phyloP scores from a whole-genome alignment of 1,284 basidiomycete genomes.

The Ceratobasidium sp. region DNA sequence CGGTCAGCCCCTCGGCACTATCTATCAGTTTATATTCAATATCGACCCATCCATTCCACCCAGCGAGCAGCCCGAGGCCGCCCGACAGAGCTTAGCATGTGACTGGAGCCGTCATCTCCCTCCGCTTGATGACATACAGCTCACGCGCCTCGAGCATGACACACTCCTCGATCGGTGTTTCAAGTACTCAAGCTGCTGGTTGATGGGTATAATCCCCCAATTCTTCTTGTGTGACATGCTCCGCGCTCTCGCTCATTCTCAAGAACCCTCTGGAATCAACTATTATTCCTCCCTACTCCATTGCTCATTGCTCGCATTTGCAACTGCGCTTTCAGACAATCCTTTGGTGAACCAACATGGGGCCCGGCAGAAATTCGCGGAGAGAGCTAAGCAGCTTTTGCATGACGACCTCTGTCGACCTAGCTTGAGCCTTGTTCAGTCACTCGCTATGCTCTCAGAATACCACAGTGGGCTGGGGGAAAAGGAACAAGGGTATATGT shows the following conservation, averaged over 20 bases:
- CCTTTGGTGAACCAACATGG: not conserved
- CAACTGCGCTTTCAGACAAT: conserved; percentile 6
- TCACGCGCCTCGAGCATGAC: conserved; percentile 18
- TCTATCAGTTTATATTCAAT: conserved; percentile 20
- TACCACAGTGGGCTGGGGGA: conserved; percentile 13
- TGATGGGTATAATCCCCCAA: conserved; percentile 11
- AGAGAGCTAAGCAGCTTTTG: not conserved
- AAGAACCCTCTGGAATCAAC: not conserved
- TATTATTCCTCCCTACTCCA: conserved; percentile 19
- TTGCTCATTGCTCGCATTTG: conserved; percentile 5
- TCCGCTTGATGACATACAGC: not conserved
- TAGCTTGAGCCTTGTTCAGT: not conserved
- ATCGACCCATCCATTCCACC: conserved; percentile 1
- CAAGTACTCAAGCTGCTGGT: conserved; percentile 14
- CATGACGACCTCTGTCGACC: not conserved
- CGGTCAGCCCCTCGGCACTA: not conserved
- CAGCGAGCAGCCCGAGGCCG: not conserved
- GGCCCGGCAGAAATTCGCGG: not conserved
- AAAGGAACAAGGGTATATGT: not conserved
- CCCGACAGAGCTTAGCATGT: not conserved
- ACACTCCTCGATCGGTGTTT: not conserved
- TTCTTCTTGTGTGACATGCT: conserved; percentile 22
- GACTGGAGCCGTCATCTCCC: conserved; percentile 24
- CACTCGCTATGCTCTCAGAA: conserved; percentile 11
- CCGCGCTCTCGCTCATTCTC: not conserved